Conservation (phyloP, 768 basidiomycete genomes). For the Neoboletus brunneissimus region DNA sequence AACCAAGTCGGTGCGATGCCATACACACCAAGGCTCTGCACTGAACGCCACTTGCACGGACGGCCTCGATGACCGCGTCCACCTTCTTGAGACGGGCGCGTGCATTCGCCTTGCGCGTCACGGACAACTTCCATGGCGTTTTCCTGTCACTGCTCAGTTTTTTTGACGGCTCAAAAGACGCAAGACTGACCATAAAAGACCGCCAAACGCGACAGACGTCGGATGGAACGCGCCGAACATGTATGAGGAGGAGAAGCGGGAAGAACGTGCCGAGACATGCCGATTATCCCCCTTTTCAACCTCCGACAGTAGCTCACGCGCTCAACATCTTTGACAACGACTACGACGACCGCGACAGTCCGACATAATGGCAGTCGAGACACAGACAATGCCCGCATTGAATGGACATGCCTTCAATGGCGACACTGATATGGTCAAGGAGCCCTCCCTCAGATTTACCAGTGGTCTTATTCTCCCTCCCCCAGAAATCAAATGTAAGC, state of each 20-base stretch:
- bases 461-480: constrained; percentile 93
- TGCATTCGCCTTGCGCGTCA: constrained; percentile 89
- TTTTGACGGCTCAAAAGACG: not conserved
- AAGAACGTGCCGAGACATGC: constrained; percentile 22
- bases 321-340: constrained; percentile 21
- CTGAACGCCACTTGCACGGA: constrained; percentile 77
- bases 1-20: not conserved
- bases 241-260: not conserved
- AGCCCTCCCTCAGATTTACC: constrained; percentile 52
- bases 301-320: constrained; percentile 20
- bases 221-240: constrained; percentile 91
- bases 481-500: constrained; percentile 87
- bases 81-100: constrained; percentile 88
- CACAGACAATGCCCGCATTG: constrained; percentile 34
- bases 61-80: constrained; percentile 88
- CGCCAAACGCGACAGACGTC: constrained; percentile 61
- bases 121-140: constrained; percentile 88
- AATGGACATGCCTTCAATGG: constrained; percentile 45
- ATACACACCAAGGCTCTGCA: constrained; percentile 70
- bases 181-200: constrained; percentile 74
- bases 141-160: constrained; percentile 58
- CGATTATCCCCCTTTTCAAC: constrained; percentile 21
- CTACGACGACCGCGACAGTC: constrained; percentile 14
- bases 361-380: constrained; percentile 48
- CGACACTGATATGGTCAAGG: constrained; percentile 41